These are phyloP conservation scores for Solanum hybrid DNA, from an alignment of 305 asterid species.

Conservation along the genomic window DNA sequence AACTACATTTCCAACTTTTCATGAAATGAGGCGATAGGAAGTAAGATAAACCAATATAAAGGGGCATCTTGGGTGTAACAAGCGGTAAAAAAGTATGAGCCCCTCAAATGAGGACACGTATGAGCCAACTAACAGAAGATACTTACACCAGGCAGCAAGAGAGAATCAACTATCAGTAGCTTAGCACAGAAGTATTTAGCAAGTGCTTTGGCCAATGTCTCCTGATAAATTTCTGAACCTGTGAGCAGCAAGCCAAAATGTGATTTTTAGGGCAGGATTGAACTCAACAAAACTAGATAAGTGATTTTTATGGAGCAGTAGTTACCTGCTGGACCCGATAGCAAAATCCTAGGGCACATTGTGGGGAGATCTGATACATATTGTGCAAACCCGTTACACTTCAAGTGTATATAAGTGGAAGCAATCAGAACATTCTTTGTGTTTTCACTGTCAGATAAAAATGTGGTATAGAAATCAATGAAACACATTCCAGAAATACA, in stretches of 20 bases:
- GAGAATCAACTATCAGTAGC: slow-evolving; percentile 66
- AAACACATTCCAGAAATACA: background rate
- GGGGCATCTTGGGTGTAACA: background rate
- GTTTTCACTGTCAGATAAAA: slow-evolving; percentile 48
- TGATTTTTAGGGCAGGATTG: background rate
- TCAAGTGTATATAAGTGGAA: slow-evolving; percentile 73
- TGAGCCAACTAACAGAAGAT: background rate
- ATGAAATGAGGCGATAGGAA: background rate
- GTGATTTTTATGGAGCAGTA: background rate
- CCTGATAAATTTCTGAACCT: slow-evolving; percentile 96
- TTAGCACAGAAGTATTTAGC: slow-evolving; percentile 56
- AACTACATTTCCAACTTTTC: background rate
- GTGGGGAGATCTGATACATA: slow-evolving; percentile 71
- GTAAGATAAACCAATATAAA: background rate
- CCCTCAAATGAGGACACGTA: background rate
- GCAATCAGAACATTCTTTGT: slow-evolving; percentile 76
- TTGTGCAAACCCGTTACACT: slow-evolving; percentile 53
- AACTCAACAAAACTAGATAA: background rate
- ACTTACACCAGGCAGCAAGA: slow-evolving; percentile 81
- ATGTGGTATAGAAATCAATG: background rate
- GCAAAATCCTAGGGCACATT: slow-evolving; percentile 69
- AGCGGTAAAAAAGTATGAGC: background rate
- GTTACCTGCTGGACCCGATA: slow-evolving; percentile 91
- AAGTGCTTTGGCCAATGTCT: slow-evolving; percentile 73
- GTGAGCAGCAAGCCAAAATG: background rate